A percentile compares a stretch with the other conserved stretches of the same genome.
These are phyloP conservation scores for Aspergillus calidoustus DNA, from an alignment of 2,329 filamentous ascomycete genomes.

Conservation along the genomic window DNA sequence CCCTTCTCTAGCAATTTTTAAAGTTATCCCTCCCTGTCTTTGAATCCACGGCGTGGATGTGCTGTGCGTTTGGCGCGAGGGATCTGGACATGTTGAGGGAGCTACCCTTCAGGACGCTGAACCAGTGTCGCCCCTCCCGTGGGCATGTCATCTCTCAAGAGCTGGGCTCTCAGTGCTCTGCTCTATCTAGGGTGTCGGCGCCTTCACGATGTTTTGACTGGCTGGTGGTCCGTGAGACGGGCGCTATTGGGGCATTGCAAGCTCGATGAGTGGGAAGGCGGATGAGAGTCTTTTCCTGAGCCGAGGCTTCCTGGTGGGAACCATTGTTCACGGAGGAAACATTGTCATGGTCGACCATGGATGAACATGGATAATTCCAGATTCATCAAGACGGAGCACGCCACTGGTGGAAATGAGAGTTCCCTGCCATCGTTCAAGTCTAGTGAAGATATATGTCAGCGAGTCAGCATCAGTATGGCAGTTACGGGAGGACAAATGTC, in stretches of 20 bases:
- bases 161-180: slow-evolving; percentile 1
- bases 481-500: slow-evolving; percentile 32
- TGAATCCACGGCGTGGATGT: slow-evolving; percentile 17
- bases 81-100: neutral
- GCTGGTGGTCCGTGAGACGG: slow-evolving; percentile 21
- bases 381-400: slow-evolving; percentile 18
- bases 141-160: neutral
- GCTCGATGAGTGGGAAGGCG: slow-evolving; percentile 14
- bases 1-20: neutral
- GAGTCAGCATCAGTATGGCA: slow-evolving; percentile 27
- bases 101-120: neutral
- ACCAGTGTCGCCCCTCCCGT: neutral
- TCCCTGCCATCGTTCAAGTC: slow-evolving; percentile 18
- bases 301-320: slow-evolving; percentile 18
- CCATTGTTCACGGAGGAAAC: slow-evolving; percentile 20
- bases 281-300: slow-evolving; percentile 17
- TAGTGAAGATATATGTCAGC: slow-evolving; percentile 24
- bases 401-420: slow-evolving; percentile 12
- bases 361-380: slow-evolving; percentile 16
- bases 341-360: slow-evolving; percentile 18
- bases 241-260: slow-evolving; percentile 13
- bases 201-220: slow-evolving; percentile 8
- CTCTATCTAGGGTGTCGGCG: slow-evolving; percentile 20
- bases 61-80: neutral
- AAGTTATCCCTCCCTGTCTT: slow-evolving; percentile 19